Base-by-base conservation (phyloP, 495 filamentous ascomycete genomes). In the Neurospora hispaniola region DNA sequence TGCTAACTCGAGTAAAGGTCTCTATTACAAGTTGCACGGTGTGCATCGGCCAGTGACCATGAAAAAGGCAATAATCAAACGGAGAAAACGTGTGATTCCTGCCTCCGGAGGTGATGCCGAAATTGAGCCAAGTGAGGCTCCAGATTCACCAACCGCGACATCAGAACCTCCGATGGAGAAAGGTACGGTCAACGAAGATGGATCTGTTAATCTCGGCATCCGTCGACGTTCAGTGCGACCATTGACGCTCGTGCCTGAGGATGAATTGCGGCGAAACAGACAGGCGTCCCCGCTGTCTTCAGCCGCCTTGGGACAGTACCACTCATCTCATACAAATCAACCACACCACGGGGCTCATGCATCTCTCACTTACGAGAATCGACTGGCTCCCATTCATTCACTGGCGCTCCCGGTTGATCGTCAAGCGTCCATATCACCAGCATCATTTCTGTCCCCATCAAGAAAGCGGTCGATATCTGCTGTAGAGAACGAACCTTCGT, bases 1-100 rank as follows among this genome's bases (percentile, higher is more conserved):
- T 43, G 44, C 75, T 81, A 43, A 81, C 73, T 72, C 44, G 20
- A 35, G 27, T 10, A 7, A 39, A 98, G 94, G 94, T 41, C 84
- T 98, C n/a, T 98, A 98, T 79, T 93, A 97, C 81, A 99, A 98
- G 80, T 89, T 99, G 1, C 96, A 99, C 78, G 94, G 94, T 71
- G 90, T 92, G 69, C 95, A 97, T 82, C 88, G 96, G 41, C 96
- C 96, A 8, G 92, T 94, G 14, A 92, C 92, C 1, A 98, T 99
- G 96, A 99, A 99, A 82, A 98, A 97, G 82, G 91, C 92, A 0
- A 90, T 96, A 70, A 99, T 99, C 80, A 98, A 98, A 82, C 89
- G 96, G 54, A 90, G 96, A 73, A 99, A 98, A 84, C 91, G 96
- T 23, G 94, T 99, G 18, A 93, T 99, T 54, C 95, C 96, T 23